Percentiles rank a stretch among this genome's conserved stretches.
phyloP scores from a whole-genome alignment of 2,329 filamentous ascomycete genomes.

The Sclerotinia borealis region DNA sequence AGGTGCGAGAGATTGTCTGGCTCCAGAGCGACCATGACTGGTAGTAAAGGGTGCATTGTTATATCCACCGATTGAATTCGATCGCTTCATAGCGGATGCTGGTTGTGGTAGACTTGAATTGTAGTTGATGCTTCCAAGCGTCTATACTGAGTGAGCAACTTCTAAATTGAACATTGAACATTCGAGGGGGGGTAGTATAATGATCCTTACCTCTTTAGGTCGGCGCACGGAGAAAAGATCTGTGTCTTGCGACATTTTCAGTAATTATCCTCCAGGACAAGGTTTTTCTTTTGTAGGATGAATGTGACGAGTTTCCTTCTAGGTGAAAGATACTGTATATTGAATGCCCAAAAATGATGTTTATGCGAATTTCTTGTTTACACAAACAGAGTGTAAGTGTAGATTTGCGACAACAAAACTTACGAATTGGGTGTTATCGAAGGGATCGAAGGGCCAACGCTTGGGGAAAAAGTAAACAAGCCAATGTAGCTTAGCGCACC shows the following conservation, averaged over 20 bases:
- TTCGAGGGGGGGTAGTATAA: background rate
- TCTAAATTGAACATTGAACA: background rate
- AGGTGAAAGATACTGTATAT: background rate
- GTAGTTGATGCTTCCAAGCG: conserved; percentile 75
- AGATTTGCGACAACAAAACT: conserved; percentile 11
- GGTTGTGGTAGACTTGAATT: conserved; percentile 86
- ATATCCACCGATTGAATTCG: conserved; percentile 67
- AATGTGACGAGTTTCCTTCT: conserved; percentile 1
- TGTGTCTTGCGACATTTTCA: conserved; percentile 74
- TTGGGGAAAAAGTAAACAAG: conserved; percentile 12
- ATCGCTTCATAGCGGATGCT: conserved; percentile 88
- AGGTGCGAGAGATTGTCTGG: conserved; percentile 79
- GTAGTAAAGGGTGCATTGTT: conserved; percentile 57
- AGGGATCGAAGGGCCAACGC: conserved; percentile 6
- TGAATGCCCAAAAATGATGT: background rate
- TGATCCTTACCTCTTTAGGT: conserved; percentile 69
- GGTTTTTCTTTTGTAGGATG: background rate
- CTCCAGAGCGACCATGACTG: conserved; percentile 72
- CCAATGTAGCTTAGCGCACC: background rate
- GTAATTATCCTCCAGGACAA: conserved; percentile 12
- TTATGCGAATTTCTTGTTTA: background rate
- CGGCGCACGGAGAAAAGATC: conserved; percentile 88
- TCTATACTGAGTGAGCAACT: conserved; percentile 45
- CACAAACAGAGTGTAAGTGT: background rate
- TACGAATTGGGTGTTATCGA: background rate